Evolutionary conservation across 495 filamentous ascomycete species (phyloP).

Genomic region (Penicillium waksmanii): DNA sequence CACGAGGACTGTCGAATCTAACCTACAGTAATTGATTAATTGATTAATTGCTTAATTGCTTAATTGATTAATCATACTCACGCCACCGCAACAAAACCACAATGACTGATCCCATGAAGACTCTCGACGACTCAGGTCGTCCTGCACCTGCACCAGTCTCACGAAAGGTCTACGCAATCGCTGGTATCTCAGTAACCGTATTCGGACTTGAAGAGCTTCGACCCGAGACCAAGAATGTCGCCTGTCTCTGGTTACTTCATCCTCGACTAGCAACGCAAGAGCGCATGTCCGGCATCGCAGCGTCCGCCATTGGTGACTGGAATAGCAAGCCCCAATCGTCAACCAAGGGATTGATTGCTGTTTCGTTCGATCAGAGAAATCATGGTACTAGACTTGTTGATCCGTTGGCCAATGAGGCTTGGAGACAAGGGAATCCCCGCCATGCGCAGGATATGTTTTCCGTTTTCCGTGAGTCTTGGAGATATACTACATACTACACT

Average conservation of each 20-base stretch:
- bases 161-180: constrained; percentile 62
- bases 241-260: constrained; percentile 87
- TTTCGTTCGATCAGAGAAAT: constrained; percentile 88
- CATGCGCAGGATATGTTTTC: constrained; percentile 92
- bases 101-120: constrained; percentile 46
- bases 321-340: constrained; percentile 43
- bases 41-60: background rate
- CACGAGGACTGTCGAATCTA: background rate
- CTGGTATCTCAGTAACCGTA: constrained; percentile 75
- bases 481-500: no score
- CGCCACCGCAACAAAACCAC: constrained; percentile 1
- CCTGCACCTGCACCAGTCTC: constrained; percentile 56
- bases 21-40: background rate
- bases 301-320: constrained; percentile 60
- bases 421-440: constrained; percentile 76
- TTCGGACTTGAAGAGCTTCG: constrained; percentile 79
- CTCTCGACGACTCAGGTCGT: constrained; percentile 28
- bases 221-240: constrained; percentile 50
- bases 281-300: constrained; percentile 67
- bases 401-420: constrained; percentile 66
- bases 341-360: constrained; percentile 66
- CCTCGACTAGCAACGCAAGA: constrained; percentile 70
- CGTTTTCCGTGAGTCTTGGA: constrained; percentile 52
- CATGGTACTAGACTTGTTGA: constrained; percentile 74
- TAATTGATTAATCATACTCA: background rate